These are phyloP conservation scores for Penicillium herquei DNA, from an alignment of 495 filamentous ascomycete genomes.

Conservation along the genomic window DNA sequence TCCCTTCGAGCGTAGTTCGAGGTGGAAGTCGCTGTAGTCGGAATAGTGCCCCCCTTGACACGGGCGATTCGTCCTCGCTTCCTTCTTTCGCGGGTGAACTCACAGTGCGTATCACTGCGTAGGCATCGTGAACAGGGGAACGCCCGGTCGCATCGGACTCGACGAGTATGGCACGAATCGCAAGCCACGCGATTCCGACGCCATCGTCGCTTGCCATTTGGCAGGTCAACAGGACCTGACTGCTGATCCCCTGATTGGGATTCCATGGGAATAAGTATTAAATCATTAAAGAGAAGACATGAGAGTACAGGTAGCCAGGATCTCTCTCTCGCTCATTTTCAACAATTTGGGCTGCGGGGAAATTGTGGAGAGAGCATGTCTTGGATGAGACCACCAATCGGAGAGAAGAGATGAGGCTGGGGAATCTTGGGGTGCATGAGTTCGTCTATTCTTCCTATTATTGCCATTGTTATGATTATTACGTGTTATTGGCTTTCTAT, in stretches of 20 bases:
- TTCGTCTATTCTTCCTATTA: too few relatives aligned
- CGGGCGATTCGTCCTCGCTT: conserved; percentile 48
- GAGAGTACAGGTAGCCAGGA: not conserved
- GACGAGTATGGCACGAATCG: conserved; percentile 46
- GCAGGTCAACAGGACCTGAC: conserved; percentile 26
- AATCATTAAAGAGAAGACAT: not conserved
- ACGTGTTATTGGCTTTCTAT: too few relatives aligned
- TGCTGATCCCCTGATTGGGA: conserved; percentile 32
- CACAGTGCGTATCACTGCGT: conserved; percentile 41
- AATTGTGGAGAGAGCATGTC: conserved; percentile 1
- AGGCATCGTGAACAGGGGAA: conserved; percentile 48
- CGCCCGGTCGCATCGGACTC: conserved; percentile 49
- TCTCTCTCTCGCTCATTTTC: too few relatives aligned
- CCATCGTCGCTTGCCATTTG: conserved; percentile 44
- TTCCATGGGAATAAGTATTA: conserved; percentile 29
- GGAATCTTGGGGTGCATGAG: too few relatives aligned
- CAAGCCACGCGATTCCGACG: conserved; percentile 48
- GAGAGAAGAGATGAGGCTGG: too few relatives aligned
- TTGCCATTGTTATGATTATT: too few relatives aligned
- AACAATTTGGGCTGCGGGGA: conserved; percentile 9
- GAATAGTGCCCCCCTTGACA: conserved; percentile 21
- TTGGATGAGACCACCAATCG: too few relatives aligned
- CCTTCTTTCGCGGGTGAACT: conserved; percentile 46
- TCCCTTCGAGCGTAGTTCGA: conserved; percentile 7
- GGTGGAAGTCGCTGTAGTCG: not conserved